A percentile compares a stretch with the other conserved stretches of the same genome.
phyloP scores from a whole-genome alignment of 139 green algal genomes.

The Chlorella ohadii region DNA sequence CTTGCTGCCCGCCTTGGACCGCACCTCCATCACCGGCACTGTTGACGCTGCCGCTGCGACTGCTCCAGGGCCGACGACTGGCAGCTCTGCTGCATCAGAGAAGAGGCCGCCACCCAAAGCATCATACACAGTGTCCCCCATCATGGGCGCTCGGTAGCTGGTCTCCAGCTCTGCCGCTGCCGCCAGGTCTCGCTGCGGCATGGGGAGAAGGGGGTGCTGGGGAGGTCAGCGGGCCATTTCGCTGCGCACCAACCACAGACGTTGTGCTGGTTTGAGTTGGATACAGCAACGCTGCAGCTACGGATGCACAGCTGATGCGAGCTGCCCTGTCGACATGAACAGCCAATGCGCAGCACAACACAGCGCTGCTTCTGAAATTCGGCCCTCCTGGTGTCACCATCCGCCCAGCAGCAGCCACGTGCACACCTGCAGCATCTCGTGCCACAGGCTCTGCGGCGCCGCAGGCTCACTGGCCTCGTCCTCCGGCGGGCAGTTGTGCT shows the following conservation, averaged over 20 bases:
- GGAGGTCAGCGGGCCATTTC: too few relatives aligned
- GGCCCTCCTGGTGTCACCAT: too few relatives aligned
- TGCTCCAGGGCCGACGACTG: neutral
- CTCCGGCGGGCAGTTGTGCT: slow-evolving; percentile 51
- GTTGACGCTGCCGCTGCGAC: neutral
- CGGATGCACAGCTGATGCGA: too few relatives aligned
- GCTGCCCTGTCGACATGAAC: too few relatives aligned
- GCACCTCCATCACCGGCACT: neutral
- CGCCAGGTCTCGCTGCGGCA: neutral
- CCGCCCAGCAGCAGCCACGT: neutral
- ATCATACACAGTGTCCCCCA: slow-evolving; percentile 30
- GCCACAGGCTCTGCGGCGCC: slow-evolving; percentile 59
- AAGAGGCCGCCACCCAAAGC: slow-evolving; percentile 52
- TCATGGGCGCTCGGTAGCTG: slow-evolving; percentile 6
- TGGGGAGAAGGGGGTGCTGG: neutral
- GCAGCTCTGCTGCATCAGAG: slow-evolving; percentile 23
- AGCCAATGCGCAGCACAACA: too few relatives aligned
- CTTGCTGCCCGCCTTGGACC: neutral
- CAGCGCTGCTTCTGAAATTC: too few relatives aligned
- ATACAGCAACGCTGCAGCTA: too few relatives aligned
- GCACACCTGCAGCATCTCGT: slow-evolving; percentile 63
- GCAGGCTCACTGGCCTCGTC: slow-evolving; percentile 2
- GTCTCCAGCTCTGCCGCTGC: neutral
- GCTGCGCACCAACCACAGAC: too few relatives aligned
- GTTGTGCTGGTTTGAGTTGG: too few relatives aligned